Evolutionary conservation across 257 asterid species (phyloP), one percentile per base, ranked within the genome.

Genomic region (Anisodus acutangulus): DNA sequence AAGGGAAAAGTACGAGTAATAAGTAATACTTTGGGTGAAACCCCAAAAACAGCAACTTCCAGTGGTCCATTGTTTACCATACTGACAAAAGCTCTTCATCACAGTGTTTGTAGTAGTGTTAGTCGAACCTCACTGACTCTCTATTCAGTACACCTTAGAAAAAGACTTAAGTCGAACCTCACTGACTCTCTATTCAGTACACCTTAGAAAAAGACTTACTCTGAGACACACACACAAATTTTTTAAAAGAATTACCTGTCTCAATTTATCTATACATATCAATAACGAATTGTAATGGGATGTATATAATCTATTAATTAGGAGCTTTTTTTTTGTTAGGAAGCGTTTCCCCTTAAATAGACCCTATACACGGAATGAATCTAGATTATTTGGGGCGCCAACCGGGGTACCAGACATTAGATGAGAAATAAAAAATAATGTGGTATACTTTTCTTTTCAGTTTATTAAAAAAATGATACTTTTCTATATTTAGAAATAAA

Each of bases 31-130:
- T 91, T 93, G 97, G 96, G 97, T 93, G 97, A 93, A 93, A 93
- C 95, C 97, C 97, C 92, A 92, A 91, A 94, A 90, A 91, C 95
- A 91, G 95, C 92, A 93, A 93, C 94, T 94, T 88, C 88, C 97
- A 93, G 97, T 94, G 98, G 98, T 94, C 98, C 98, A 91, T 88
- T 88, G 87, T 90, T 92, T 87, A 93, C 91, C 64, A 57, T 85
- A 53, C 97, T 92, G 95, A 91, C 95, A 85, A 84, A 78, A 85
- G 80, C 45, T 83, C 89, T 89, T 89, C 88, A 86, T 90, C 95
- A 88, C 89, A 92, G 90, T 90, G 91, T 88, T 31, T 31, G 35
- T 90, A 88, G 87, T 89, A 85, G 89, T 87, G 89, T 79, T 68
- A 89, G 80, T 87, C 88, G 51, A 79, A 85, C 11, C 85, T 54